Conservation (phyloP, 345 rosid species). For the Rhodamnia argentea region DNA sequence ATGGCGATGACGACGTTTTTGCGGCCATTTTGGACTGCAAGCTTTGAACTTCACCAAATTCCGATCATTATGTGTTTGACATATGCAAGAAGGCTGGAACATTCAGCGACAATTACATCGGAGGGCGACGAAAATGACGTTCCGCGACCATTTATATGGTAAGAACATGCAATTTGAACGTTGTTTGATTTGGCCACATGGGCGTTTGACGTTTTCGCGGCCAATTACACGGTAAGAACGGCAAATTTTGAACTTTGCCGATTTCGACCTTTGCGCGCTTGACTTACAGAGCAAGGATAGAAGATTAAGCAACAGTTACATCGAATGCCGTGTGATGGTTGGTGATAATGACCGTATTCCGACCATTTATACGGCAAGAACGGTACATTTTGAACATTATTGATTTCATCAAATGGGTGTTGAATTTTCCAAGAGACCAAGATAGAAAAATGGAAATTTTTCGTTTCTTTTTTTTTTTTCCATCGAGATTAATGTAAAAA, state of each 20-base stretch:
- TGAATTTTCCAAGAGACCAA: neutral
- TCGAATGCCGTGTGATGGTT: neutral
- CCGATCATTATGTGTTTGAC: neutral
- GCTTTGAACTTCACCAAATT: neutral
- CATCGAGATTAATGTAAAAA: neutral
- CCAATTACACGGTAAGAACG: neutral
- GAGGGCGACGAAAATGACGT: neutral
- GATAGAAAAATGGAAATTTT: neutral
- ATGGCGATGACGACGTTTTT: neutral
- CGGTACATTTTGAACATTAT: neutral
- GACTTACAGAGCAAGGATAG: neutral
- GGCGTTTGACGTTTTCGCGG: neutral
- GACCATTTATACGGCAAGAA: neutral
- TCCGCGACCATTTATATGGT: neutral
- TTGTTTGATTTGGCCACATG: rapidly evolving
- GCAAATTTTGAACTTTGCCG: neutral
- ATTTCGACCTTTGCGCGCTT: neutral
- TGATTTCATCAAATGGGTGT: neutral
- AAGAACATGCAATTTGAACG: neutral
- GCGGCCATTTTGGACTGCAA: neutral
- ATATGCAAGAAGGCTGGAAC: neutral
- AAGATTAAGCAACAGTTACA: neutral
- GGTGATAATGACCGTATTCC: neutral
- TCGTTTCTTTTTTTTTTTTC: neutral
- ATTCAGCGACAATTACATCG: neutral